Conservation (phyloP, 164 flowering plant species). For the Kalanchoe fedtschenkoi region DNA sequence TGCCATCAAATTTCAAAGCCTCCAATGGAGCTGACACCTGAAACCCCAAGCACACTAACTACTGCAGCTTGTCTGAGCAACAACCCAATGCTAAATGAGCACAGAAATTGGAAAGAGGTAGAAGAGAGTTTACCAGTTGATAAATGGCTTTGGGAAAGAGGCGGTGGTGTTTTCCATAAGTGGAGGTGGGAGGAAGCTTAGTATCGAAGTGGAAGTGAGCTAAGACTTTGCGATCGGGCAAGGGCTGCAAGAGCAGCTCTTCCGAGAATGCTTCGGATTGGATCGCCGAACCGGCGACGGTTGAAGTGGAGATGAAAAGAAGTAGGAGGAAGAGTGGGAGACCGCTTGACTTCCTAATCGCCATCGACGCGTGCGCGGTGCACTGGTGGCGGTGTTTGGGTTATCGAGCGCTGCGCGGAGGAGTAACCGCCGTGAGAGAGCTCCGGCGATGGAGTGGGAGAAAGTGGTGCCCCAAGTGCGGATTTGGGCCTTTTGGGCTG, state of each 20-base stretch:
- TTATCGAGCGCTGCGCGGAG: neutral
- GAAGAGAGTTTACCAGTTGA: slow-evolving; percentile 50
- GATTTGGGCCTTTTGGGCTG: neutral
- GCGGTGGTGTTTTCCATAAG: slow-evolving; percentile 61
- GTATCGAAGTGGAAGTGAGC: slow-evolving; percentile 79
- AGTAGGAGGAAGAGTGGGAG: neutral
- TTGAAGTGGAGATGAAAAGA: neutral
- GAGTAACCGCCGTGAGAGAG: neutral
- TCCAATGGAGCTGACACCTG: too few relatives aligned
- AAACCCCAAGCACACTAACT: neutral
- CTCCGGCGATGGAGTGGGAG: neutral
- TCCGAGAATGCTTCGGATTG: slow-evolving; percentile 59
- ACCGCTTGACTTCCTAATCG: neutral
- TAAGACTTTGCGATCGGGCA: slow-evolving; percentile 83
- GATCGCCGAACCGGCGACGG: neutral
- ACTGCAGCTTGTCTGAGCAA: neutral
- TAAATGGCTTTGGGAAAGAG: slow-evolving; percentile 88
- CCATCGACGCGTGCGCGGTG: neutral
- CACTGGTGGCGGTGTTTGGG: too few relatives aligned
- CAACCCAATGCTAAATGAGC: neutral
- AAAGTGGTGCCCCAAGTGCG: neutral
- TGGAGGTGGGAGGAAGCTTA: slow-evolving; percentile 38
- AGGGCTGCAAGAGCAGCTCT: slow-evolving; percentile 66
- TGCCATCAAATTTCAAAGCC: too few relatives aligned
- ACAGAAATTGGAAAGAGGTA: neutral